phyloP scores from a whole-genome alignment of 768 basidiomycete species.

The Mycena galopus region DNA sequence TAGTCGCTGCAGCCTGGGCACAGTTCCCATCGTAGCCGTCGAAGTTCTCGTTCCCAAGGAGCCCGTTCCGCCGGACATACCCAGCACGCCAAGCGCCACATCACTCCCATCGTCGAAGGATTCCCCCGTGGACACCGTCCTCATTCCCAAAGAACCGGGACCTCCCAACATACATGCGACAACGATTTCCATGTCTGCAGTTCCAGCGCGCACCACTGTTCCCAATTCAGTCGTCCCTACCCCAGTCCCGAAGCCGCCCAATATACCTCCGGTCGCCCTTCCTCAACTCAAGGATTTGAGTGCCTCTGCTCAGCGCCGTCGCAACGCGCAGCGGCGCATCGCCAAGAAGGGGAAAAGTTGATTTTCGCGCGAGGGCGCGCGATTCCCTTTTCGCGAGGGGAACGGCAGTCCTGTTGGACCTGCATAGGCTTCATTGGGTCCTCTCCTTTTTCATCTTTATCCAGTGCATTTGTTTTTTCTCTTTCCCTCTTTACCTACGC shows the following conservation, averaged over 20 bases:
- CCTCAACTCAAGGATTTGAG: background rate
- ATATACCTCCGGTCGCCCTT: background rate
- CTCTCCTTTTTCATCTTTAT: background rate
- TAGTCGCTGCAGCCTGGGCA: background rate
- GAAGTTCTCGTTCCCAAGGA: background rate
- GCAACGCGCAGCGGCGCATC: background rate
- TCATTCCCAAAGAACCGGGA: background rate
- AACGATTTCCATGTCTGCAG: background rate
- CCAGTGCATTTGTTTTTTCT: background rate
- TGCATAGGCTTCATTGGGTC: background rate
- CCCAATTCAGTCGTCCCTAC: background rate
- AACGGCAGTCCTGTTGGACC: background rate
- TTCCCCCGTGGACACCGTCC: background rate
- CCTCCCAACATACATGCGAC: background rate
- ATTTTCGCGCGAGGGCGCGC: constrained; percentile 2
- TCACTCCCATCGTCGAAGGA: no score
- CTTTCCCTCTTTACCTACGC: background rate
- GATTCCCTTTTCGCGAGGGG: background rate
- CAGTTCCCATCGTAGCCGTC: background rate
- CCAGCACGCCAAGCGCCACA: background rate
- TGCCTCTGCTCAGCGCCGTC: background rate
- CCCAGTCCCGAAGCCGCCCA: background rate
- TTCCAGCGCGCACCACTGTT: background rate
- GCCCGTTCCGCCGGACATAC: background rate
- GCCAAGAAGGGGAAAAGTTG: background rate